phyloP scores from a whole-genome alignment of 176 grass and related monocot genomes.

The Eleusine coracana region DNA sequence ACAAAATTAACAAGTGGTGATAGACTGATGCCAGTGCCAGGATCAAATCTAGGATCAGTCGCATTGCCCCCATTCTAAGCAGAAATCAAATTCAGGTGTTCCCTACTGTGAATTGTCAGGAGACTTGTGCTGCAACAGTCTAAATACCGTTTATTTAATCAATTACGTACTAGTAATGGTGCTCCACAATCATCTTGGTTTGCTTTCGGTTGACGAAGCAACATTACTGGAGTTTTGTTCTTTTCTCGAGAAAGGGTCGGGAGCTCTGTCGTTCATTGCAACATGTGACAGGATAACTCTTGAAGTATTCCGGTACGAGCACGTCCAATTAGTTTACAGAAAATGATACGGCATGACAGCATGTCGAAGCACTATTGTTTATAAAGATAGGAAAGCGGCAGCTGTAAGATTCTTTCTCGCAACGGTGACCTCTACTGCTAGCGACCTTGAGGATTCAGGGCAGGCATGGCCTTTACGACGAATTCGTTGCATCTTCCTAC shows the following conservation, averaged over 20 bases:
- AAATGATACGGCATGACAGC: not conserved
- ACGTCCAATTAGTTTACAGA: not conserved
- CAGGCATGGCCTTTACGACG: not conserved
- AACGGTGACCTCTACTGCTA: too few species aligned
- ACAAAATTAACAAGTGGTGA: too few species aligned
- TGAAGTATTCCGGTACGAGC: not conserved
- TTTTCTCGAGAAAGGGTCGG: not conserved
- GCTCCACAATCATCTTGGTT: not conserved
- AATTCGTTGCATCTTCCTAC: constrained; percentile 4
- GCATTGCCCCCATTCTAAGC: not conserved
- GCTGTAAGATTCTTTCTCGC: constrained; percentile 29
- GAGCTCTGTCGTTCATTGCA: not conserved
- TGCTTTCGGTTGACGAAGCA: not conserved
- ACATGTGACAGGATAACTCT: constrained; percentile 1
- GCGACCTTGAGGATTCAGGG: not conserved
- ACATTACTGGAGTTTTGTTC: not conserved
- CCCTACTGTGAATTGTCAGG: not conserved
- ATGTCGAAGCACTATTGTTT: not conserved
- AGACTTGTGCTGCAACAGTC: not conserved
- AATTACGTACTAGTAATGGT: not conserved
- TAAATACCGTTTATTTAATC: not conserved
- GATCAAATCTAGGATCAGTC: too few species aligned
- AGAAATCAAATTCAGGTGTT: not conserved
- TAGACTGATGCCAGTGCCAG: too few species aligned
- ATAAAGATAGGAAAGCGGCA: not conserved